Evolutionary conservation across 2,329 filamentous ascomycete genomes (phyloP).

Genomic region (Xylaria sp.): DNA sequence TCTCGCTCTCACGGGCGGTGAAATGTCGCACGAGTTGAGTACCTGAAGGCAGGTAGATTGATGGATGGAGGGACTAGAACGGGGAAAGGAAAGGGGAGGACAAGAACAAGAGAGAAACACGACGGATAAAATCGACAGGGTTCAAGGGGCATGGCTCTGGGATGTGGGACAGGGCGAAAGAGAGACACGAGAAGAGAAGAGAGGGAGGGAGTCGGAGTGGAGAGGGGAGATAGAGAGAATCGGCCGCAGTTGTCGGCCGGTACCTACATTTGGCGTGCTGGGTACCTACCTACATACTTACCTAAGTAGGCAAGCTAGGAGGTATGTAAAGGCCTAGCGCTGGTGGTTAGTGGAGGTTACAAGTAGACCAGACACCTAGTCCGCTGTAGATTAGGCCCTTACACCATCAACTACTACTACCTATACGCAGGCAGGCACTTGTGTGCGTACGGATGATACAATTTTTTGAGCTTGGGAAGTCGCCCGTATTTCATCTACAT

Average conservation of each 20-base stretch:
- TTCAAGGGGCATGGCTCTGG: slow-evolving; percentile 33
- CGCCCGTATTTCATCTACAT: no score
- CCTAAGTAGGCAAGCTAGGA: no score
- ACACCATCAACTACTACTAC: neutral
- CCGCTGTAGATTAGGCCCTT: neutral
- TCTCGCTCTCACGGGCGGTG: slow-evolving; percentile 43
- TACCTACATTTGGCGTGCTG: neutral
- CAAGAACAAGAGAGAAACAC: slow-evolving; percentile 36
- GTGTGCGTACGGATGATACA: no score
- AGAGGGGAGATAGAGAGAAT: neutral
- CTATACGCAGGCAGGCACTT: neutral
- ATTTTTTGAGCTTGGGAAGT: no score
- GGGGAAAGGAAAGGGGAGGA: slow-evolving; percentile 40
- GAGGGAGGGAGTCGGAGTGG: neutral
- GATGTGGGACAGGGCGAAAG: slow-evolving; percentile 12
- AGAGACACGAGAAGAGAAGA: slow-evolving; percentile 9
- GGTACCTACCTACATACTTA: neutral
- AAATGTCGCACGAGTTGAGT: slow-evolving; percentile 40
- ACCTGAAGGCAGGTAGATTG: slow-evolving; percentile 9
- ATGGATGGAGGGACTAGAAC: slow-evolving; percentile 39
- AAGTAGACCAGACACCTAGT: neutral
- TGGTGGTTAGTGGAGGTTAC: neutral
- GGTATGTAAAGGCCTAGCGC: neutral
- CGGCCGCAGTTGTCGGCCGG: neutral
- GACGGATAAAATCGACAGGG: slow-evolving; percentile 36